Base-by-base conservation (phyloP, 257 asterid genomes). In the Craterostigma plantagineum region DNA sequence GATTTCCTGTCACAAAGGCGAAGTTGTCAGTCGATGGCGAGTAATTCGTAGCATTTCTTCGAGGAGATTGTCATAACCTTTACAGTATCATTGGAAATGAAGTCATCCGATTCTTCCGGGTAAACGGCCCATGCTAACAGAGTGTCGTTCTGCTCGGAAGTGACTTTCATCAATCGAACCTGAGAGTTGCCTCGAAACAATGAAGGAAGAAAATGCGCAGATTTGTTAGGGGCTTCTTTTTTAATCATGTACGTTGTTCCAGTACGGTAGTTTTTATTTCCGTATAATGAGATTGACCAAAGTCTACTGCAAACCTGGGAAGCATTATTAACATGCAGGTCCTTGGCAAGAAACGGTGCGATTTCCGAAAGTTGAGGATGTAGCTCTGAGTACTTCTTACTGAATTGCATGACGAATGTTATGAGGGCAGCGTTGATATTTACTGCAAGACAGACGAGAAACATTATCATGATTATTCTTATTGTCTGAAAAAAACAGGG, bases 361-460 rank as follows among this genome's bases (percentile, higher is more conserved):
- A 90, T 86, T 54, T 75, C 94, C 14, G 78, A 39, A 49, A 77
- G 63, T 33, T 42, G 94, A 66, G 94, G 92, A 77, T 83, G 71
- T 81, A 90, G 50, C 46, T 69, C 72, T 1, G 80, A 52, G 79
- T 70, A 69, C 52, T 68, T 83, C 49, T 59, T 49, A 48, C 66
- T 72, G 49, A 65, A 57, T 58, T 63, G 63, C 86, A 90, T 66
- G 54, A 45, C 72, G 66, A 90, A 75, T 51, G 81, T 69, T 59
- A 90, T 60, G 33, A 50, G 44, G 33, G 87, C 91, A 50, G 75
- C 59, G 53, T 65, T 67, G 41, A 49, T 48, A 52, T 63, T 63
- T 41, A 76, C 95, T 90, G 94, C 75, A 69, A 18, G 23, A 15
- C 1, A 41, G 14, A 40, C 12, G 8, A 40, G 16, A 8, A 7